phyloP scores from a whole-genome alignment of 805 yeast genomes.

The Starmerella scarabaei region DNA sequence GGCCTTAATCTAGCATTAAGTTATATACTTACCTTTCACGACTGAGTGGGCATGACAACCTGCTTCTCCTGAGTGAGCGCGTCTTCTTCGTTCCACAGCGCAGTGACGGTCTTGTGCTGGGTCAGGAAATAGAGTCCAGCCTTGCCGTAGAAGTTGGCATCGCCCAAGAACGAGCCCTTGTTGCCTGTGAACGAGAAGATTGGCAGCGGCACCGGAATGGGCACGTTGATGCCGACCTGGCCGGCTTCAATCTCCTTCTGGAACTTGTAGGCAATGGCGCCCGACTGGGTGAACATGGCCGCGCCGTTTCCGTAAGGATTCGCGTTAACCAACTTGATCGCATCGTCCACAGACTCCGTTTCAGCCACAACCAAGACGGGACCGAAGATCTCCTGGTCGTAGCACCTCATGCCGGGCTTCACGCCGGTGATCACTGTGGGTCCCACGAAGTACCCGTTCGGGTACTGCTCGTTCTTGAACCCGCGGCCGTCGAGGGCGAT shows the following conservation, averaged over 20 bases:
- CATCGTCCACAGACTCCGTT: slow-evolving; percentile 53
- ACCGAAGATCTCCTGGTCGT: slow-evolving; percentile 66
- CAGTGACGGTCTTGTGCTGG: slow-evolving; percentile 61
- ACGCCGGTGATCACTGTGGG: slow-evolving; percentile 53
- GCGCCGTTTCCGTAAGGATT: slow-evolving; percentile 62
- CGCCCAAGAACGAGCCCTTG: slow-evolving; percentile 64
- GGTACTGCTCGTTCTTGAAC: slow-evolving; percentile 36
- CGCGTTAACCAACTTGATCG: slow-evolving; percentile 48
- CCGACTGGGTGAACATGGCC: slow-evolving; percentile 55
- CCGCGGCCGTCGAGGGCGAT: slow-evolving; percentile 53
- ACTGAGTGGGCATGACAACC: slow-evolving; percentile 58
- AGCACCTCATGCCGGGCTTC: slow-evolving; percentile 56
- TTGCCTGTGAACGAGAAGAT: slow-evolving; percentile 72
- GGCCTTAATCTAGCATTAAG: too few relatives aligned
- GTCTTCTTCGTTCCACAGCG: slow-evolving; percentile 48
- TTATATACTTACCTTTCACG: slow-evolving; percentile 13
- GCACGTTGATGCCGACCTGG: slow-evolving; percentile 66
- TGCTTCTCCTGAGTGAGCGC: slow-evolving; percentile 40
- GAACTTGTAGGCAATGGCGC: slow-evolving; percentile 58
- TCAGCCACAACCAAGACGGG: slow-evolving; percentile 55
- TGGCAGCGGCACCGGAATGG: slow-evolving; percentile 71
- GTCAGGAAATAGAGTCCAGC: slow-evolving; percentile 62
- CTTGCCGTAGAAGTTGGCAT: slow-evolving; percentile 67
- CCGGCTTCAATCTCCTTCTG: slow-evolving; percentile 58
- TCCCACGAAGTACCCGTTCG: slow-evolving; percentile 56